Evolutionary conservation across 2,329 filamentous ascomycete species (phyloP), one percentile per base, ranked within the genome.

Genomic region (Cladophialophora exuberans): DNA sequence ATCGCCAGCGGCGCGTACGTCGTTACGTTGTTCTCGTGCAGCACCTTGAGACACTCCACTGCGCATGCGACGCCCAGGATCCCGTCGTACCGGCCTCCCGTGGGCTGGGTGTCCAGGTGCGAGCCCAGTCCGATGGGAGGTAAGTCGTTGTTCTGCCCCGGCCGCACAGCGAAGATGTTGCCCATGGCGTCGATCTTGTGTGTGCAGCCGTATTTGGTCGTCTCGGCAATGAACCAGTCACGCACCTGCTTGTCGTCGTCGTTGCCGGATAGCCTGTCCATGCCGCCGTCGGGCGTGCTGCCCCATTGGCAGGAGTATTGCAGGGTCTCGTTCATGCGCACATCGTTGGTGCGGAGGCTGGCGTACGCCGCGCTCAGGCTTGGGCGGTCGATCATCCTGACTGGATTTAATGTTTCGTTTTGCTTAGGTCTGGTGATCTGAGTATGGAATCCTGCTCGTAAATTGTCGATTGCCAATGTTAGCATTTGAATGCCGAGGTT

Each of bases 161-260:
- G 81, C 2, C 86, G 80, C 3, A 89, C 77, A 1, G 88, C 87
- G 67, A 93, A 93, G 57, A 87, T 88, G 62, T 93, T 93, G 18
- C 89, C 89, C 82, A 93, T 90, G n/a, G 81, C 75, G 66, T 93
- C 89, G 1, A 90, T 70, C 0, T 80, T 85, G 6, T 88, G 77
- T 2, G 78, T 76, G 67, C 89, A 93, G 6, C 84, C 86, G 0
- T 90, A 73, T 0, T 72, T 74, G 62, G 81, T 72, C 1, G 82
- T 83, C 0, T 83, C 85, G 18, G 83, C 69, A 0, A 85, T 78
- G 59, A 93, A 91, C 89, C 89, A 93, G 69, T 89, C 83, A 33
- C 89, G 82, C 7, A 81, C 89, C 63, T 80, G 71, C 65, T 85
- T 88, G 67, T 93, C 89, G 2, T 83, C 75, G 62, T 90, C 83